phyloP scores from a whole-genome alignment of 306 rosid genomes.

The Rosa chinensis region DNA sequence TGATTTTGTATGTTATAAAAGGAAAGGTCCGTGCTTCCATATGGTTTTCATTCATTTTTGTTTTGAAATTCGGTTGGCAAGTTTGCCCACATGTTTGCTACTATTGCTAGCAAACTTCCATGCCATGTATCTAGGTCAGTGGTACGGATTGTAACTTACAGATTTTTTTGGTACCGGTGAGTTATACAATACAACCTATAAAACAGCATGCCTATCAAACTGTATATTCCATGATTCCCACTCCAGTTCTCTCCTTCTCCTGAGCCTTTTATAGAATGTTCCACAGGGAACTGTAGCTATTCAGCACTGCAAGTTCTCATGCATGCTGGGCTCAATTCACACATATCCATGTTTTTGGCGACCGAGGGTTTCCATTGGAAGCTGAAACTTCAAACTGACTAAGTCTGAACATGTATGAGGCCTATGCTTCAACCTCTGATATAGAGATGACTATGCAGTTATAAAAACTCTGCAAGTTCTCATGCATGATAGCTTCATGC shows the following conservation, averaged over 20 bases:
- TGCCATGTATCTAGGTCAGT: background rate
- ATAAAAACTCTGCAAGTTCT: background rate
- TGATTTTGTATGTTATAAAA: background rate
- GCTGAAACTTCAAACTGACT: background rate
- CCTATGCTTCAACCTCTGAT: background rate
- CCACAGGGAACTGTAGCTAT: background rate
- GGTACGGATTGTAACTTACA: background rate
- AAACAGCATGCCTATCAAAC: background rate
- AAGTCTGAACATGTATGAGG: background rate
- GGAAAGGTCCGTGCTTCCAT: background rate
- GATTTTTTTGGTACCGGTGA: background rate
- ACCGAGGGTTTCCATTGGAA: slow-evolving; percentile 1
- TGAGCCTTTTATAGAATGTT: background rate
- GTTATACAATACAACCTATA: background rate
- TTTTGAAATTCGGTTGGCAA: background rate
- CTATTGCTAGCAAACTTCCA: background rate
- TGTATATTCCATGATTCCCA: background rate
- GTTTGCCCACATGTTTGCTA: background rate
- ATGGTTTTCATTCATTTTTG: slow-evolving; percentile 8
- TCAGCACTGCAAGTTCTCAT: background rate
- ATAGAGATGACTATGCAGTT: background rate
- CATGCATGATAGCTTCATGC: background rate
- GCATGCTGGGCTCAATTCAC: background rate
- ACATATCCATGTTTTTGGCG: background rate
- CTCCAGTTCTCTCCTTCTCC: background rate